Evolutionary conservation across 75 land plant genomes (phyloP).

Genomic region (Azolla pinnata): DNA sequence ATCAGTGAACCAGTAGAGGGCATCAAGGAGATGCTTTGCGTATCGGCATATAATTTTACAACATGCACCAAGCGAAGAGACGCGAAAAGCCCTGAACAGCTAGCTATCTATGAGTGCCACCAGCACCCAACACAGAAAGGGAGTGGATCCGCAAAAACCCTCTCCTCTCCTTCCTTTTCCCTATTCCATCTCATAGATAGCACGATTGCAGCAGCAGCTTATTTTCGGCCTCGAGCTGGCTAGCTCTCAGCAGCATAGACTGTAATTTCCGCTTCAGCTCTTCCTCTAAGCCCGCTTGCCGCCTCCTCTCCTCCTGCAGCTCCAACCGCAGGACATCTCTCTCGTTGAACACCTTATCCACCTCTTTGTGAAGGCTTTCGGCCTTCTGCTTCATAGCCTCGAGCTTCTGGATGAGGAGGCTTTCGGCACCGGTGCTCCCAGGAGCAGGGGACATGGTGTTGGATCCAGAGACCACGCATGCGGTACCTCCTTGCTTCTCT

Average conservation of each 20-base stretch:
- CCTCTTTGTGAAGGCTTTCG: background rate
- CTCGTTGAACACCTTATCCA: background rate
- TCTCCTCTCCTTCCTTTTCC: too few species aligned
- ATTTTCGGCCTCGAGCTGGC: conserved; percentile 2
- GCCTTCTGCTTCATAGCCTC: background rate
- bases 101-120: too few species aligned
- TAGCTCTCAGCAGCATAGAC: background rate
- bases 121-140: too few species aligned
- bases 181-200: too few species aligned
- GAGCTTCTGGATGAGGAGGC: background rate
- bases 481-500: background rate
- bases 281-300: background rate
- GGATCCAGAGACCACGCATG: background rate
- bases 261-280: conserved; percentile 1
- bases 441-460: background rate
- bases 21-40: too few species aligned
- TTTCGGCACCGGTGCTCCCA: background rate
- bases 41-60: too few species aligned
- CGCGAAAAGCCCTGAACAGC: too few species aligned
- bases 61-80: too few species aligned
- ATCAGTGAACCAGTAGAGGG: too few species aligned
- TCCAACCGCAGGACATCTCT: background rate
- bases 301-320: background rate
- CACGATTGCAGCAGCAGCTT: background rate
- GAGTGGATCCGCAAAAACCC: too few species aligned